These are phyloP conservation scores for Lipomyces spencermartinsiae DNA, from an alignment of 805 yeast species.

Conservation along the genomic window DNA sequence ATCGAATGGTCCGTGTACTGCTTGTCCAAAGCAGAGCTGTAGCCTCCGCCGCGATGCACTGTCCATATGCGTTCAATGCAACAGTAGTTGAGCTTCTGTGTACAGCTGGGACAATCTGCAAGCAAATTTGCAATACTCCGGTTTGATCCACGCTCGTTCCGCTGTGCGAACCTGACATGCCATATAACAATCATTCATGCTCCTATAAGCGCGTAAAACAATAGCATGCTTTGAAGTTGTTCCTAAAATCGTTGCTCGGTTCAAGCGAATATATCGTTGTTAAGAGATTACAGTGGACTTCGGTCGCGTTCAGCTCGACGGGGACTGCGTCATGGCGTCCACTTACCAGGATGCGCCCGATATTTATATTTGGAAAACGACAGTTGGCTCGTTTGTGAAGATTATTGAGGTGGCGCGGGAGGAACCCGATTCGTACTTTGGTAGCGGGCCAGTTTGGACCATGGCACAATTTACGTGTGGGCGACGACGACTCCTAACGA, in stretches of 20 bases:
- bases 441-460: conserved; percentile 80
- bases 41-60: neutral
- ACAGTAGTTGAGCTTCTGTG: too few relatives aligned
- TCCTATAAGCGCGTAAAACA: too few relatives aligned
- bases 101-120: too few relatives aligned
- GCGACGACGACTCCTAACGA: conserved; percentile 68
- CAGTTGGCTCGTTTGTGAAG: conserved; percentile 84
- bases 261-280: conserved; percentile 60
- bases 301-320: conserved; percentile 71
- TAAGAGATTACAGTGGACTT: conserved; percentile 86
- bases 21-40: neutral
- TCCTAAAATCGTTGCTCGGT: too few relatives aligned
- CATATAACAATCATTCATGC: too few relatives aligned
- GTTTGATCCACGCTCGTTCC: too few relatives aligned
- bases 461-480: conserved; percentile 85
- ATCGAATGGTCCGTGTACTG: too few relatives aligned
- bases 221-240: too few relatives aligned
- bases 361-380: conserved; percentile 90
- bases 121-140: too few relatives aligned
- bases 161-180: too few relatives aligned
- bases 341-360: conserved; percentile 89
- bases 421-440: conserved; percentile 71
- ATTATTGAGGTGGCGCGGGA: conserved; percentile 91
- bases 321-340: conserved; percentile 87
- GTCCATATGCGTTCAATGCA: neutral